Base-by-base conservation (phyloP, 257 asterid genomes). In the Plectranthus barbatus region DNA sequence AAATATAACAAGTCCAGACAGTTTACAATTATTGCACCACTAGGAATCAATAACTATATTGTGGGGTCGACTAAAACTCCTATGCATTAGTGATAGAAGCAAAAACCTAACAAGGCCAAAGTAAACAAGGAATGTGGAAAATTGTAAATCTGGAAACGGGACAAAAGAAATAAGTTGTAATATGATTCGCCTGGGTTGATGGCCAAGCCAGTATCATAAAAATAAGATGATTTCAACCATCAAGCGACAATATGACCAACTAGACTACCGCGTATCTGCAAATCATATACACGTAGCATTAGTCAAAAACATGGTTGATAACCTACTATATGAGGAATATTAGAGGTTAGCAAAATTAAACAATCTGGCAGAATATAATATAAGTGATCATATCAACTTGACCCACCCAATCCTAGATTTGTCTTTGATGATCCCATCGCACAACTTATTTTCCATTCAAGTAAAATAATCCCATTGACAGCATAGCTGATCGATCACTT, bases 221-320 rank as follows among this genome's bases (percentile, higher is more conserved):
- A 62, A 72, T 39, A n/a, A n/a, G n/a, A 34, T 23, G 61, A 3
- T 60, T 56, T 71, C 67, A 47, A 17, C 73, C 73, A 72, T 83
- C 77, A 86, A 49, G 68, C 87, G 14, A 80, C 77, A 72, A 84
- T 56, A 76, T 78, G 87, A 56, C 82, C 79, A 21, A 83, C 84
- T 45, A 91, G 86, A 74, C 79, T 75, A 78, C 80, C 88, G 72
- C 96, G 95, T 49, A 91, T 91, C 96, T 91, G 96, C 83, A n/a
- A 79, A 57, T 56, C 56, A 33, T 21, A 67, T 63, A 57, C 19
- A 23, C 33, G 41, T 60, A 34, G 21, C 13, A 54, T 74, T 45
- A 74, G 60, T 7, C 9, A 6, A 39, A n/a, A n/a, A n/a, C n/a
- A n/a, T n/a, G n/a, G n/a, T n/a, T n/a, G n/a, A n/a, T n/a, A n/a